Conservation (phyloP, 1,284 basidiomycete genomes). For the Boletus subluridellus region DNA sequence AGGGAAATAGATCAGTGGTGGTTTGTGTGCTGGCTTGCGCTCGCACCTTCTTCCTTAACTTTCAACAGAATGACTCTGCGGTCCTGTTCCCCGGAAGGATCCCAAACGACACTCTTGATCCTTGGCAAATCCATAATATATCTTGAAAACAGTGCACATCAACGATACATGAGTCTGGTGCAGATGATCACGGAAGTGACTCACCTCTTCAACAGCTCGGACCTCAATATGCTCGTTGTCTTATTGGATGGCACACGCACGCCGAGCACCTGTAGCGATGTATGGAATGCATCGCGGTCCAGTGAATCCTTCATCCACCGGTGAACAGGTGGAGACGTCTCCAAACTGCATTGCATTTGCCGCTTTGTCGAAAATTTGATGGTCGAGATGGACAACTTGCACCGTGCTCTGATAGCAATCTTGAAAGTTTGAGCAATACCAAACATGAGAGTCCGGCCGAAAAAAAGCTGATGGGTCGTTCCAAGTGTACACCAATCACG, state of each 20-base stretch:
- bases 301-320: slow-evolving; percentile 45
- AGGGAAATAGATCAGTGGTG: slow-evolving; percentile 24
- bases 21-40: background rate
- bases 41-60: slow-evolving; percentile 56
- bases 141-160: slow-evolving; percentile 31
- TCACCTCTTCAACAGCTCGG: slow-evolving; percentile 57
- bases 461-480: background rate
- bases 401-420: slow-evolving; percentile 6
- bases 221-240: slow-evolving; percentile 55
- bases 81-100: slow-evolving; percentile 46
- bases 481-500: background rate
- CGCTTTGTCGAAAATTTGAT: slow-evolving; percentile 1
- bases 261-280: slow-evolving; percentile 63
- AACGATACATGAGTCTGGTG: background rate
- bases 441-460: slow-evolving; percentile 16
- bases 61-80: slow-evolving; percentile 62
- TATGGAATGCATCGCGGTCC: slow-evolving; percentile 63
- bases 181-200: slow-evolving; percentile 19
- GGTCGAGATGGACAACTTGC: slow-evolving; percentile 3
- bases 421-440: slow-evolving; percentile 13
- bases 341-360: slow-evolving; percentile 36
- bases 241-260: slow-evolving; percentile 58
- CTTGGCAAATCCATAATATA: slow-evolving; percentile 64
- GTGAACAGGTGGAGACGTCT: slow-evolving; percentile 55
- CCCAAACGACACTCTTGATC: slow-evolving; percentile 55